Evolutionary conservation across 2,329 filamentous ascomycete genomes (phyloP).

Genomic region (Dichotomopilus funicola): DNA sequence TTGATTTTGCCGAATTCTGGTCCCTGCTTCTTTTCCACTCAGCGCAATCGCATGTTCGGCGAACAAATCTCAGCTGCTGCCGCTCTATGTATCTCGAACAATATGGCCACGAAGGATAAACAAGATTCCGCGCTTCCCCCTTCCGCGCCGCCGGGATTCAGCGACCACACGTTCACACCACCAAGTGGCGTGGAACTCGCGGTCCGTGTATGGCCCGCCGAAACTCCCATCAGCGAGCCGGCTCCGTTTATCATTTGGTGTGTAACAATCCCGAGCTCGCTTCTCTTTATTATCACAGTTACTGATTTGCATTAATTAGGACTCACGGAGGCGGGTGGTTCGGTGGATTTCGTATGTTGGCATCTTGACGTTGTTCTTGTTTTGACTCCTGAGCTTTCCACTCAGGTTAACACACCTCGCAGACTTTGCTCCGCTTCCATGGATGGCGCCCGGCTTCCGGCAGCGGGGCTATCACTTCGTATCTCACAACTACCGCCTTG

Average conservation of each 20-base stretch:
- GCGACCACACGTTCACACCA: conserved; percentile 17
- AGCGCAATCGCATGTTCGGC: too few relatives aligned
- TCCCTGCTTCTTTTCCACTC: too few relatives aligned
- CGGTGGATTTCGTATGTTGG: conserved; percentile 15
- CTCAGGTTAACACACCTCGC: background rate
- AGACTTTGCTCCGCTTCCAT: conserved; percentile 18
- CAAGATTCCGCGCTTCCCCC: background rate
- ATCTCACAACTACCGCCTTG: conserved; percentile 23
- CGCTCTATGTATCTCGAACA: too few relatives aligned
- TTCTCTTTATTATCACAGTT: background rate
- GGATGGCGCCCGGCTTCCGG: conserved; percentile 19
- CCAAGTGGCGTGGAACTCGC: conserved; percentile 10
- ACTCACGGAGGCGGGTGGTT: conserved; percentile 23
- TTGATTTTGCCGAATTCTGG: too few relatives aligned
- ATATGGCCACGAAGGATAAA: too few relatives aligned
- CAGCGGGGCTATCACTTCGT: conserved; percentile 20
- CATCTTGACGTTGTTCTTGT: too few relatives aligned
- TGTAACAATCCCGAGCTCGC: background rate
- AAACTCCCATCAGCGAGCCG: conserved; percentile 3
- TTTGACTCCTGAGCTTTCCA: too few relatives aligned
- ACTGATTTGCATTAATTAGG: background rate
- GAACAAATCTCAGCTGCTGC: too few relatives aligned
- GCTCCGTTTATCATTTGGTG: conserved; percentile 19
- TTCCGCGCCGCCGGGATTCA: conserved; percentile 15
- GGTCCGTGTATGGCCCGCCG: conserved; percentile 21